Conservation (phyloP, 768 basidiomycete genomes). For the Crassisporium funariophilum region DNA sequence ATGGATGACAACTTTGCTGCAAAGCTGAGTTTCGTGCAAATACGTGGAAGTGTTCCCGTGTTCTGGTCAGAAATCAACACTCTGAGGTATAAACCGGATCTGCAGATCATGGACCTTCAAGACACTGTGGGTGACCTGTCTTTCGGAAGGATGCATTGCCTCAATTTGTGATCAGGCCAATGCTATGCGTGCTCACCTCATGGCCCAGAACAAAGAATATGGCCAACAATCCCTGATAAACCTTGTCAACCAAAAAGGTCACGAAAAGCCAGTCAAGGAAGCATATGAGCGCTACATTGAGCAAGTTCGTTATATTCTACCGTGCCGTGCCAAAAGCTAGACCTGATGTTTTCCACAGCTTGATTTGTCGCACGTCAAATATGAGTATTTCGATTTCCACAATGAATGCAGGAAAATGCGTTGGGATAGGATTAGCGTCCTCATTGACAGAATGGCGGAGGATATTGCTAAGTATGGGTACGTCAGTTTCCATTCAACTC, state of each 20-base stretch:
- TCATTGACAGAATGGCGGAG: constrained; percentile 76
- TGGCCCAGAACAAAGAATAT: constrained; percentile 72
- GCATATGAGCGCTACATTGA: constrained; percentile 82
- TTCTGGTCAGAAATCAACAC: constrained; percentile 98
- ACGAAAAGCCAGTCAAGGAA: constrained; percentile 94
- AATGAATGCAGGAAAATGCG: constrained; percentile 92
- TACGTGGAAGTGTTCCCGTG: constrained; percentile 88
- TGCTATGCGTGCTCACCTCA: constrained; percentile 73
- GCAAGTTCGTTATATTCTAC: constrained; percentile 42
- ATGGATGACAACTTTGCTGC: constrained; percentile 50
- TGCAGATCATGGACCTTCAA: constrained; percentile 92
- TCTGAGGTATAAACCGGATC: constrained; percentile 91
- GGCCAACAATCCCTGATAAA: constrained; percentile 83
- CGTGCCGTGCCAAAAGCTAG: not conserved
- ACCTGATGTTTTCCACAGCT: constrained; percentile 44
- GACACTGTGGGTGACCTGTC: constrained; percentile 63
- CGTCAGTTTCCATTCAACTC: constrained; percentile 21
- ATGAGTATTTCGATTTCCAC: constrained; percentile 98
- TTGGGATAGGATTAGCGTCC: constrained; percentile 87
- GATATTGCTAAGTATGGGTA: constrained; percentile 74
- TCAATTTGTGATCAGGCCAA: constrained; percentile 53
- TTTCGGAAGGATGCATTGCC: not conserved
- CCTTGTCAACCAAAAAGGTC: constrained; percentile 90
- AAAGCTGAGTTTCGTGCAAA: constrained; percentile 89
- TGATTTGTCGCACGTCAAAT: constrained; percentile 69